Evolutionary conservation across 495 filamentous ascomycete genomes (phyloP).

Genomic region (Trichoderma gamsii): DNA sequence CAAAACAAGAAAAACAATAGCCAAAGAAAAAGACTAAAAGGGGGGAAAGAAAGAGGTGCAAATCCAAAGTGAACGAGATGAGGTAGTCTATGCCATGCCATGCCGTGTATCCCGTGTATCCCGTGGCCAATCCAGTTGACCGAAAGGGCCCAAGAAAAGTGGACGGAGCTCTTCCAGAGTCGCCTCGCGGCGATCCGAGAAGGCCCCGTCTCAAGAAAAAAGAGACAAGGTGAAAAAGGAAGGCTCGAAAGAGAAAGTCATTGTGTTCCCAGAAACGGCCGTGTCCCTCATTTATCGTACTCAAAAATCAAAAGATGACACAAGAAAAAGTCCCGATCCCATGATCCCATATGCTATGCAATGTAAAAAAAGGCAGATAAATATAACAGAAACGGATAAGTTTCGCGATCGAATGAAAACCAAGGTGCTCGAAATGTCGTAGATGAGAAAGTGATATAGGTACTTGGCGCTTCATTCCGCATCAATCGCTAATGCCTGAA

Average conservation of each 20-base stretch:
- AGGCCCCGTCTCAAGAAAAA: background rate
- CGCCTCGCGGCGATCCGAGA: slow-evolving; percentile 2
- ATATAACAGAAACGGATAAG: background rate
- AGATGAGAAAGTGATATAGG: slow-evolving; percentile 12
- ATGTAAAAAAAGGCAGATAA: background rate
- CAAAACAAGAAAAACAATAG: background rate
- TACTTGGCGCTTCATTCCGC: slow-evolving; percentile 5
- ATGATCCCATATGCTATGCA: slow-evolving; percentile 7
- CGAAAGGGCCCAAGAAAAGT: background rate
- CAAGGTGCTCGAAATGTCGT: slow-evolving; percentile 10
- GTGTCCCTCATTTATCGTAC: slow-evolving; percentile 1
- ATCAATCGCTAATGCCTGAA: background rate
- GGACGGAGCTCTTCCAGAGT: background rate
- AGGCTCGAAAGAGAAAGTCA: background rate
- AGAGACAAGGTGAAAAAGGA: slow-evolving; percentile 10
- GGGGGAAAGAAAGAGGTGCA: background rate
- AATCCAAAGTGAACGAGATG: background rate
- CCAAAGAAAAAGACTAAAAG: background rate
- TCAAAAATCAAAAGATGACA: slow-evolving; percentile 3
- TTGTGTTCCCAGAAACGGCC: slow-evolving; percentile 1
- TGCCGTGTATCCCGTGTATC: slow-evolving; percentile 5
- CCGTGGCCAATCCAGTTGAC: slow-evolving; percentile 9
- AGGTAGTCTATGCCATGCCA: slow-evolving; percentile 12
- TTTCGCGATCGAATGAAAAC: slow-evolving; percentile 12
- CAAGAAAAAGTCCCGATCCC: slow-evolving; percentile 1